These are phyloP conservation scores for Diaporthe amygdali DNA, from an alignment of 2,329 filamentous ascomycete species.

Conservation along the genomic window DNA sequence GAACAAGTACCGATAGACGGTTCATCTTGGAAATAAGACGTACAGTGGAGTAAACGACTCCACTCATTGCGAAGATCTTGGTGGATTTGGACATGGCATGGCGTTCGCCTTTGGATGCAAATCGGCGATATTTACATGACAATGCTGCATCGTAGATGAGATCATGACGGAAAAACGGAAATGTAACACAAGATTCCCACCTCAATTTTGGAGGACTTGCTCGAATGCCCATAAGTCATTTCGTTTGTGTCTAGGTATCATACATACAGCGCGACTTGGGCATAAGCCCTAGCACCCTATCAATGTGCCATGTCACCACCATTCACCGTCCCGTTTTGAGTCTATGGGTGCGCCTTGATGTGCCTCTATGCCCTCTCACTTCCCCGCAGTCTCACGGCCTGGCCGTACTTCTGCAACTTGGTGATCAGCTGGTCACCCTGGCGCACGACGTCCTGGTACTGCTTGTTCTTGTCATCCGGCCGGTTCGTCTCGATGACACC, in stretches of 20 bases:
- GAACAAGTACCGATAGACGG: slow-evolving; percentile 69
- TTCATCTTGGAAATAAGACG: slow-evolving; percentile 13
- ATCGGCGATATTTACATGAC: not conserved
- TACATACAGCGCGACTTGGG: slow-evolving; percentile 19
- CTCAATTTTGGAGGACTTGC: not conserved
- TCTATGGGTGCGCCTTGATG: not conserved
- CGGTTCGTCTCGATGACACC: slow-evolving; percentile 98
- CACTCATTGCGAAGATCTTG: not conserved
- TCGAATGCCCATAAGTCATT: slow-evolving; percentile 14
- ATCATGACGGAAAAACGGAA: not conserved
- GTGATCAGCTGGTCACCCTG: slow-evolving; percentile 98
- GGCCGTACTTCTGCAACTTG: slow-evolving; percentile 98
- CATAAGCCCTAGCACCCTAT: not conserved
- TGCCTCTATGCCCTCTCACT: slow-evolving; percentile 80
- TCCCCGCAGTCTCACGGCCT: slow-evolving; percentile 90
- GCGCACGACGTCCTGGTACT: slow-evolving; percentile 97
- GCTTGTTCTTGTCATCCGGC: slow-evolving; percentile 99
- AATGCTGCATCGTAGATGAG: not conserved
- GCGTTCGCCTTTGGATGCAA: not conserved
- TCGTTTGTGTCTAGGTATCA: slow-evolving; percentile 25
- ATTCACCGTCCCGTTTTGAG: not conserved
- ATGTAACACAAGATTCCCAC: not conserved
- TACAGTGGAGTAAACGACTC: not conserved
- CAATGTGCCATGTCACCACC: not conserved
- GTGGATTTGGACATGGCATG: slow-evolving; percentile 17